Percentiles rank a stretch among this genome's conserved stretches.
These are phyloP conservation scores for Microdochium nivale DNA, from an alignment of 2,329 filamentous ascomycete genomes.

Conservation along the genomic window DNA sequence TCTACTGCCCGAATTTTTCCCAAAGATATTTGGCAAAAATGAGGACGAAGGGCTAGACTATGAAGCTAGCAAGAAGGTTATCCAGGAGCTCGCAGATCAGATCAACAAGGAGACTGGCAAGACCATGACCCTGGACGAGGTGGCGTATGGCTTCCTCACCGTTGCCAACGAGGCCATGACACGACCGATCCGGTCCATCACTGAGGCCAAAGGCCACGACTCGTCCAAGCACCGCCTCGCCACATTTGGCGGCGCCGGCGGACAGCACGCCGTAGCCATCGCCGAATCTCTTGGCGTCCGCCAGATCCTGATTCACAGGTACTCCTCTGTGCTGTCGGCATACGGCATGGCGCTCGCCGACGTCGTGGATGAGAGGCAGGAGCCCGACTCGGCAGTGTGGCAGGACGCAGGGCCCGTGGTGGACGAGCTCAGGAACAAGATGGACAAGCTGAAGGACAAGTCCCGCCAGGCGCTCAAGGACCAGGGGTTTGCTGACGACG, in stretches of 20 bases:
- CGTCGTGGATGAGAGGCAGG: slow-evolving; percentile 85
- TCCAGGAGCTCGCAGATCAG: slow-evolving; percentile 66
- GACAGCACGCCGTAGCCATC: slow-evolving; percentile 88
- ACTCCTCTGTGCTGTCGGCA: slow-evolving; percentile 82
- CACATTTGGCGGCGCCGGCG: slow-evolving; percentile 86
- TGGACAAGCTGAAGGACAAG: slow-evolving; percentile 71
- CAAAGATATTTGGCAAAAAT: slow-evolving; percentile 87
- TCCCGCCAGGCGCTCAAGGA: slow-evolving; percentile 58
- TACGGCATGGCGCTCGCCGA: slow-evolving; percentile 92
- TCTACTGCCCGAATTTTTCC: slow-evolving; percentile 83
- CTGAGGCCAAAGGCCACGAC: slow-evolving; percentile 86
- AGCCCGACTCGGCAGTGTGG: slow-evolving; percentile 60
- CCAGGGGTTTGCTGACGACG: slow-evolving; percentile 69
- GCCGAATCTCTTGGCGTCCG: slow-evolving; percentile 75
- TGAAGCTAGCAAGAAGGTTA: slow-evolving; percentile 64
- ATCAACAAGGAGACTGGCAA: slow-evolving; percentile 70
- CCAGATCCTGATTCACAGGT: slow-evolving; percentile 78
- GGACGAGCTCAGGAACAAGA: slow-evolving; percentile 59
- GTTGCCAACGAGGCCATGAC: slow-evolving; percentile 92
- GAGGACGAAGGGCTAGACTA: slow-evolving; percentile 75
- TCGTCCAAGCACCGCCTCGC: slow-evolving; percentile 85
- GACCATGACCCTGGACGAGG: slow-evolving; percentile 70
- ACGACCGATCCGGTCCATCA: slow-evolving; percentile 79
- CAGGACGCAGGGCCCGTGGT: slow-evolving; percentile 35
- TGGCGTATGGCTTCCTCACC: slow-evolving; percentile 82